These are phyloP conservation scores for Calonectria pauciramosa DNA, from an alignment of 2,329 filamentous ascomycete species.

Conservation along the genomic window DNA sequence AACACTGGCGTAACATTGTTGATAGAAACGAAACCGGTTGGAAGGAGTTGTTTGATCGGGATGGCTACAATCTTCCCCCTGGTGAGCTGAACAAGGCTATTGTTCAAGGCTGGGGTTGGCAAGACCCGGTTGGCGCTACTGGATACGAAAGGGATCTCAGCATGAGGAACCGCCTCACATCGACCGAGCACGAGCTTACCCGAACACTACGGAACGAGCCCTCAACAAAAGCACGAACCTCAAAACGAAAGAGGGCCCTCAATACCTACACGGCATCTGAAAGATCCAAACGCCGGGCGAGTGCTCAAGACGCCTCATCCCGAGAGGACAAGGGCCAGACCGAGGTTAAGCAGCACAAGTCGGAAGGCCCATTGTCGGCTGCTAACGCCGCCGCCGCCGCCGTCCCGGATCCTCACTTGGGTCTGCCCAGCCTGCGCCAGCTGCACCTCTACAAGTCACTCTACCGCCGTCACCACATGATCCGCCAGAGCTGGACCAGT, in stretches of 20 bases:
- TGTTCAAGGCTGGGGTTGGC: slow-evolving; percentile 96
- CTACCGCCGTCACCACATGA: slow-evolving; percentile 92
- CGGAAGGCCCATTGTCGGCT: slow-evolving; percentile 87
- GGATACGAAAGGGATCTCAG: slow-evolving; percentile 88
- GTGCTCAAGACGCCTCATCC: slow-evolving; percentile 59
- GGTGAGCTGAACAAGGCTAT: slow-evolving; percentile 91
- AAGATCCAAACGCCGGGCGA: slow-evolving; percentile 67
- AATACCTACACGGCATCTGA: slow-evolving; percentile 61
- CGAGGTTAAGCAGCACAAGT: slow-evolving; percentile 66
- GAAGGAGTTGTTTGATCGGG: slow-evolving; percentile 90
- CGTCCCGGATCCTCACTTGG: slow-evolving; percentile 85
- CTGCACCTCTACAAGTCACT: slow-evolving; percentile 97
- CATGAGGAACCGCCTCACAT: slow-evolving; percentile 64
- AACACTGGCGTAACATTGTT: slow-evolving; percentile 90
- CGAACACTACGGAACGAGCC: slow-evolving; percentile 57
- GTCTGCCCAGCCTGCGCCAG: slow-evolving; percentile 81
- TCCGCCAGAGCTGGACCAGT: slow-evolving; percentile 92
- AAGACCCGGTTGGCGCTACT: slow-evolving; percentile 82
- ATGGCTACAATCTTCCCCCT: slow-evolving; percentile 83
- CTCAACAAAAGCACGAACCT: slow-evolving; percentile 60
- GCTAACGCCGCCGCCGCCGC: slow-evolving; percentile 87
- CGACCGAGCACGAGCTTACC: slow-evolving; percentile 66
- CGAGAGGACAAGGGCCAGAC: slow-evolving; percentile 58
- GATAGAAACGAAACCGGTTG: slow-evolving; percentile 96
- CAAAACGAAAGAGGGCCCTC: slow-evolving; percentile 70